These are phyloP conservation scores for Fagopyrum esculentum DNA, from an alignment of 148 eudicot species.

Conservation along the genomic window DNA sequence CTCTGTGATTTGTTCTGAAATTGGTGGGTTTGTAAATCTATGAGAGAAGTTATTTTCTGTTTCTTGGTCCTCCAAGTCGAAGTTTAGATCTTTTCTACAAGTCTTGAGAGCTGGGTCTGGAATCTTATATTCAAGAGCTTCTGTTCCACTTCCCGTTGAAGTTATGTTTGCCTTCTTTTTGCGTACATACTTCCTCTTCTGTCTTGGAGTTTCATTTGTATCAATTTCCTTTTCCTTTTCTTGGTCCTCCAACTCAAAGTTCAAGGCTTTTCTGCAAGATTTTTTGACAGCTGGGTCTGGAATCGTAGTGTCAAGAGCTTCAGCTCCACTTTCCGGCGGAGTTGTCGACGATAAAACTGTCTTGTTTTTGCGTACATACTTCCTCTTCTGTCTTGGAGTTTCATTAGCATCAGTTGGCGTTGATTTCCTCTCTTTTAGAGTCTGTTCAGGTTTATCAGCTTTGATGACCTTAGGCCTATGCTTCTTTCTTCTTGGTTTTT, in stretches of 20 bases:
- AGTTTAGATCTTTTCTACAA: constrained; percentile 38
- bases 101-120: constrained; percentile 20
- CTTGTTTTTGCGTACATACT: constrained; percentile 47
- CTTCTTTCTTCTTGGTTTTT: constrained; percentile 63
- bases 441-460: constrained; percentile 54
- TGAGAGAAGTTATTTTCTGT: not conserved
- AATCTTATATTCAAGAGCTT: constrained; percentile 19
- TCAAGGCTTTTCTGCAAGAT: constrained; percentile 28
- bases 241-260: constrained; percentile 49
- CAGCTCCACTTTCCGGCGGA: constrained; percentile 22
- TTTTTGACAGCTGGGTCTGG: constrained; percentile 17
- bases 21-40: not conserved
- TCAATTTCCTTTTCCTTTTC: constrained; percentile 16
- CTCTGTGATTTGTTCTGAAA: no score
- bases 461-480: constrained; percentile 78
- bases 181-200: constrained; percentile 53
- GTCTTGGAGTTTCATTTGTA: constrained; percentile 24
- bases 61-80: constrained; percentile 41
- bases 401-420: constrained; percentile 27
- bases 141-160: constrained; percentile 23
- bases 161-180: constrained; percentile 33
- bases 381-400: constrained; percentile 38
- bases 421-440: constrained; percentile 42
- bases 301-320: constrained; percentile 19
- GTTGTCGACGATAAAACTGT: constrained; percentile 23